Evolutionary conservation across 78 protist genomes (phyloP).

Genomic region (Speleostelium caveatum): DNA sequence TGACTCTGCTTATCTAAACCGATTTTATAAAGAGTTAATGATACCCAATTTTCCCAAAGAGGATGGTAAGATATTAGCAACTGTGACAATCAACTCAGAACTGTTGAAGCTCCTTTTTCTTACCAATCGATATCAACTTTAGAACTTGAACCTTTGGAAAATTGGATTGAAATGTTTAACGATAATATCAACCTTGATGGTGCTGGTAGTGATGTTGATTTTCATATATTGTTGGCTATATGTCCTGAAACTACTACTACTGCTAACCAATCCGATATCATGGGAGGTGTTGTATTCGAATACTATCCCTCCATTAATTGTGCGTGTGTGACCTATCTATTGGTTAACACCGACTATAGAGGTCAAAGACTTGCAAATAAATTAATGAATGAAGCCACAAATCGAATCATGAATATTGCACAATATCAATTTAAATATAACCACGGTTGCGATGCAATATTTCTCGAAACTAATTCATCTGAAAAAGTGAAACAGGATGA

Average conservation of each 20-base stretch:
- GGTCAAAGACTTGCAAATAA: conserved; percentile 52
- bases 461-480: conserved; percentile 66
- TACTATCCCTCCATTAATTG: conserved; percentile 58
- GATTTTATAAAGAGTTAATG: conserved; percentile 71
- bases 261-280: conserved; percentile 19
- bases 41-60: conserved; percentile 60
- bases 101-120: too few relatives aligned
- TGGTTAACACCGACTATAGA: conserved; percentile 39
- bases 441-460: conserved; percentile 44
- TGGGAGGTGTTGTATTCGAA: conserved; percentile 79
- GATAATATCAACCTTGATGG: background rate
- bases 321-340: conserved; percentile 58
- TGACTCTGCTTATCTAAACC: conserved; percentile 12
- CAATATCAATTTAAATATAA: too few relatives aligned
- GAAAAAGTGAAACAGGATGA: conserved; percentile 54
- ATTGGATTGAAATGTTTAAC: conserved; percentile 72
- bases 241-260: background rate
- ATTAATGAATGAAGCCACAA: conserved; percentile 18
- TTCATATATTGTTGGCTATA: conserved; percentile 46
- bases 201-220: conserved; percentile 19
- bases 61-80: conserved; percentile 6
- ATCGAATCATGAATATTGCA: background rate
- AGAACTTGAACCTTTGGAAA: conserved; percentile 69
- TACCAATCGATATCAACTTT: background rate
- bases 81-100: too few relatives aligned